Conservation (phyloP, 176 grass and related monocot species). For the Dendrocalamus sinicus region DNA sequence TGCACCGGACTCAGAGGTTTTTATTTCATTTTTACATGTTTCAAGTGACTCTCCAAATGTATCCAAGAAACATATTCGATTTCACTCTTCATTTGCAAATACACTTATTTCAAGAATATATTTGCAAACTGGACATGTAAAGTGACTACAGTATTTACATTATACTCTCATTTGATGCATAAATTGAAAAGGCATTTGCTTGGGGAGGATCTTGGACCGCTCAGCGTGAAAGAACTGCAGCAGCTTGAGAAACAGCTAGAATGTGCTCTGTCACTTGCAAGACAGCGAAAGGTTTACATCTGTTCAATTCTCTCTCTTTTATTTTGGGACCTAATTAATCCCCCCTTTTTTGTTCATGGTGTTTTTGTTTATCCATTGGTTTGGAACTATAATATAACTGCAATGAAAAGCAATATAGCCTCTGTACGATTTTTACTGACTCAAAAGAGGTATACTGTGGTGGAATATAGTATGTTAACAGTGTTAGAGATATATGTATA, state of each 20-base stretch:
- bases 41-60: not conserved
- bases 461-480: not conserved
- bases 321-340: not conserved
- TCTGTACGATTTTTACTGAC: not conserved
- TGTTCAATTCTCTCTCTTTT: not conserved
- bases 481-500: no score
- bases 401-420: not conserved
- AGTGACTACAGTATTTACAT: not conserved
- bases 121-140: not conserved
- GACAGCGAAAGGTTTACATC: conserved; percentile 77
- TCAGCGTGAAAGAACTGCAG: conserved; percentile 91
- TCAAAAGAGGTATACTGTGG: not conserved
- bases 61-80: not conserved
- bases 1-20: conserved; percentile 92
- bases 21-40: conserved; percentile 6
- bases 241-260: conserved; percentile 95
- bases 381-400: not conserved
- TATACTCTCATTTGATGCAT: not conserved
- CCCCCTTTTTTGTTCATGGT: not conserved
- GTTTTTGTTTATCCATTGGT: not conserved
- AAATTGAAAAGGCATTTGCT: conserved; percentile 78
- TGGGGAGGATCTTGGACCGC: conserved; percentile 91
- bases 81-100: not conserved
- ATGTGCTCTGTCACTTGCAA: conserved; percentile 77
- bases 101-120: not conserved